Base-by-base conservation (phyloP, 2,329 filamentous ascomycete species). In the Apiospora pterosperma region DNA sequence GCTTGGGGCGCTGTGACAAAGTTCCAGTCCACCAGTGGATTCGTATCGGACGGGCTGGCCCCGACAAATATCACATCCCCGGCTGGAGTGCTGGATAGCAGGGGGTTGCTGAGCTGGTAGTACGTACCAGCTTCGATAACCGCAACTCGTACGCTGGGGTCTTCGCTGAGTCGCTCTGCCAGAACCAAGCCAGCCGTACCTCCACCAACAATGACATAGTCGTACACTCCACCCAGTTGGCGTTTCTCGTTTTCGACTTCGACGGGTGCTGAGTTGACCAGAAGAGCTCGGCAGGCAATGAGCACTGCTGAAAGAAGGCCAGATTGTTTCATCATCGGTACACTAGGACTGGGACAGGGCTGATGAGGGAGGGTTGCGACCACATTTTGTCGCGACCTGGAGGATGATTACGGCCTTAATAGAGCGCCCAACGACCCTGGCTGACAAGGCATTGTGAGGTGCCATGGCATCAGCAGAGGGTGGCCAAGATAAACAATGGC, bases 51-150 rank as follows among this genome's bases (percentile, higher is more conserved):
- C 1, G 60, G 59, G 28, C 52, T 62, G 2, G 65, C 19, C 1
- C 65, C 65, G 25, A 68, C 59, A 38, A 65, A 64, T 28, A 65
- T 62, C 12, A 71, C 70, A 0, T 76, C 69, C n/a, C 67, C 65
- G 34, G 55, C 62, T 3, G 65, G 65, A 2, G 59, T 61, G 5
- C 38, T 62, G 28, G 62, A 63, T 3, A 66, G 34, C 2, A 66
- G 10, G 8, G 65, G 65, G 44, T 69, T 69, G 34, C 31, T 64
- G 63, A 77, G 65, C 66, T 80, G 74, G 62, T 76, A 74, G 38
- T 76, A 76, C 5, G 62, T 63, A 4, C 78, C 78, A 2, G 77
- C 78, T 67, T 81, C 78, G 39, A 81, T 69, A 3, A 80, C 74
- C 14, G 77, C 77, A 4, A 80, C 77, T 6, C 23, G 12, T 5